Conservation (phyloP, 2,329 filamentous ascomycete species). For the Phaeosphaeria sp. region DNA sequence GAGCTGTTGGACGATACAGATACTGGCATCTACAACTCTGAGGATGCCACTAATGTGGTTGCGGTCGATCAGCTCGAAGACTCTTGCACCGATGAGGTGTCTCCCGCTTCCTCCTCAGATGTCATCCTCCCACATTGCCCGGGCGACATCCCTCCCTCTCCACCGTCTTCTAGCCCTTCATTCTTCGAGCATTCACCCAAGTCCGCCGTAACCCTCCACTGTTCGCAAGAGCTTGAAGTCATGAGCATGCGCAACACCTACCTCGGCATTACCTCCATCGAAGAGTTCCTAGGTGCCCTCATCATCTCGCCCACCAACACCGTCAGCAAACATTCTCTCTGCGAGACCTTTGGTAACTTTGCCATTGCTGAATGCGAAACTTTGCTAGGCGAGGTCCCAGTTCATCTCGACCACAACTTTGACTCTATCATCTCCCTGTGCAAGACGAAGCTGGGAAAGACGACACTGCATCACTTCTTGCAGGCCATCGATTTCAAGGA, state of each 20-base stretch:
- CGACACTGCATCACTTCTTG: not conserved
- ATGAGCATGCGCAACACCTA: constrained; percentile 1
- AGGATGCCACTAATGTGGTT: not conserved
- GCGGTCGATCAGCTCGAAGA: not conserved
- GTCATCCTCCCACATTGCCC: too few species aligned
- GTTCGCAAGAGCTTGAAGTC: not conserved
- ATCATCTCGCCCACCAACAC: constrained; percentile 1
- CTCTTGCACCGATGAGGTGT: too few species aligned
- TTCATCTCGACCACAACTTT: not conserved
- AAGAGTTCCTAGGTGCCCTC: constrained; percentile 1
- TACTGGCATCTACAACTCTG: too few species aligned
- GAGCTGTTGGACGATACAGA: not conserved
- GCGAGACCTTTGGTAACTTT: constrained; percentile 3
- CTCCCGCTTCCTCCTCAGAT: too few species aligned
- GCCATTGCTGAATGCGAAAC: not conserved
- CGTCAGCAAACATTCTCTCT: constrained; percentile 4
- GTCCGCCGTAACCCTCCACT: too few species aligned
- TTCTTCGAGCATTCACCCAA: too few species aligned
- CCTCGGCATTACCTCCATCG: constrained; percentile 4
- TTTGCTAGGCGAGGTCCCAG: not conserved
- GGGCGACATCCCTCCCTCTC: too few species aligned
- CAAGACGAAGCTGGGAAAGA: not conserved
- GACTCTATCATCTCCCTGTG: not conserved
- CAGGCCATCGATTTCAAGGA: not conserved
- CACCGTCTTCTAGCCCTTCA: too few species aligned